These are phyloP conservation scores for Corrigiola litoralis DNA, from an alignment of 179 eudicot species.

Conservation along the genomic window DNA sequence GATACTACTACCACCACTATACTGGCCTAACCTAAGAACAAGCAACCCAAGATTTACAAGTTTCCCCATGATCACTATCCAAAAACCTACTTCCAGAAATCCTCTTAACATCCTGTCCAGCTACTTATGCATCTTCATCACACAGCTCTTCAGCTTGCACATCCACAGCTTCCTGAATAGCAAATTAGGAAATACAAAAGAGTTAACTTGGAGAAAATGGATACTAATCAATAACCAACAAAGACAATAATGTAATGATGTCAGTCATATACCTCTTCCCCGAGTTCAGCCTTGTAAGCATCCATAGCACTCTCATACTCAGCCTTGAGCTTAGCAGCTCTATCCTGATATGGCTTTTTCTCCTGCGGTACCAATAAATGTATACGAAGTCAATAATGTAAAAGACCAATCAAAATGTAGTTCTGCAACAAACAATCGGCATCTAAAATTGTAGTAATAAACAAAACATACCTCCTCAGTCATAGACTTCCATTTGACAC, in stretches of 20 bases:
- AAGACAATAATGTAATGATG: background rate
- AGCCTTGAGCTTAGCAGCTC: conserved; percentile 63
- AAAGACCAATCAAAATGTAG: background rate
- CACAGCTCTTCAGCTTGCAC: conserved; percentile 39
- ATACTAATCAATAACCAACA: background rate
- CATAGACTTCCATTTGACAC: conserved; percentile 83
- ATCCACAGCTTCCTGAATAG: conserved; percentile 27
- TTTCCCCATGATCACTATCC: background rate
- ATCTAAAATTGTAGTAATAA: too few species aligned
- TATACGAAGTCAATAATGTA: background rate
- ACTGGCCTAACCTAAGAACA: conserved; percentile 2
- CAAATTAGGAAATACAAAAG: background rate
- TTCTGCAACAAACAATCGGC: too few species aligned
- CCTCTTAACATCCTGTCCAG: background rate
- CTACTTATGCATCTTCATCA: conserved; percentile 36
- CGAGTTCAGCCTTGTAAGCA: conserved; percentile 40
- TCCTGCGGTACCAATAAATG: conserved; percentile 36
- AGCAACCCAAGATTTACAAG: conserved; percentile 26
- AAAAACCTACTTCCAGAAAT: background rate
- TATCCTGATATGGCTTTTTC: conserved; percentile 58
- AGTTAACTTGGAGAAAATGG: background rate
- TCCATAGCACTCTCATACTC: conserved; percentile 59
- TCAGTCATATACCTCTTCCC: conserved; percentile 40
- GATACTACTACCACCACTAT: background rate
- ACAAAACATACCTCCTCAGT: conserved; percentile 61